Evolutionary conservation across 345 rosid species (phyloP).

Genomic region (Rhizophora mangle): DNA sequence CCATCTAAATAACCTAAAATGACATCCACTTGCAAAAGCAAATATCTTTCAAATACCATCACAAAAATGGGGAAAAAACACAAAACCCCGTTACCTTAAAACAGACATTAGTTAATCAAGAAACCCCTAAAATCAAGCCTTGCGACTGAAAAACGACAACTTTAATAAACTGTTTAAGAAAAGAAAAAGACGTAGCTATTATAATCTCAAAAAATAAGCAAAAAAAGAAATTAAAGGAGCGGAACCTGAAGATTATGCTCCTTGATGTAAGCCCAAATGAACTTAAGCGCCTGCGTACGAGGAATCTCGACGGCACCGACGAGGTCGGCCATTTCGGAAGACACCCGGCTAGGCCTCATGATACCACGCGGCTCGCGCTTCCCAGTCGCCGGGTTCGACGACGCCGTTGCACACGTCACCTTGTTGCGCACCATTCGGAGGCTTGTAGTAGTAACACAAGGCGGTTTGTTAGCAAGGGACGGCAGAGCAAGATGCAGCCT

Average conservation of each 20-base stretch:
- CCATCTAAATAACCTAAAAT: too few species aligned
- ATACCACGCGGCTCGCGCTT: constrained; percentile 75
- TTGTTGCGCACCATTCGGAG: constrained; percentile 31
- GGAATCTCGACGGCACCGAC: constrained; percentile 80
- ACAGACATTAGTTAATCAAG: too few species aligned
- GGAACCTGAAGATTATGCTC: constrained; percentile 82
- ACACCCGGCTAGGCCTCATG: constrained; percentile 75
- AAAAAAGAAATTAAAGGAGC: too few species aligned
- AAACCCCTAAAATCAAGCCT: too few species aligned
- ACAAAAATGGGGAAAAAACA: too few species aligned
- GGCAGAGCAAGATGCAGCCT: neutral
- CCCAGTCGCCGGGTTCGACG: constrained; percentile 47
- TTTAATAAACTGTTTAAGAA: too few species aligned
- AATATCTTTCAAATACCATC: too few species aligned
- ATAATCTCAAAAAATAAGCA: too few species aligned
- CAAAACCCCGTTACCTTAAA: too few species aligned
- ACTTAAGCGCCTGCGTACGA: constrained; percentile 87
- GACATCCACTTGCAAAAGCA: too few species aligned
- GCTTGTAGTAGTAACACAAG: constrained; percentile 7
- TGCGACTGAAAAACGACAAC: too few species aligned
- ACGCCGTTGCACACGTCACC: constrained; percentile 53
- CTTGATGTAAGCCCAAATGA: constrained; percentile 87
- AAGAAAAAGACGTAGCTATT: too few species aligned
- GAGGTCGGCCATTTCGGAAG: constrained; percentile 81
- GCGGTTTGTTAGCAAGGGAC: neutral